phyloP scores from a whole-genome alignment of 2,329 filamentous ascomycete genomes.

The Ophiostoma sp. region DNA sequence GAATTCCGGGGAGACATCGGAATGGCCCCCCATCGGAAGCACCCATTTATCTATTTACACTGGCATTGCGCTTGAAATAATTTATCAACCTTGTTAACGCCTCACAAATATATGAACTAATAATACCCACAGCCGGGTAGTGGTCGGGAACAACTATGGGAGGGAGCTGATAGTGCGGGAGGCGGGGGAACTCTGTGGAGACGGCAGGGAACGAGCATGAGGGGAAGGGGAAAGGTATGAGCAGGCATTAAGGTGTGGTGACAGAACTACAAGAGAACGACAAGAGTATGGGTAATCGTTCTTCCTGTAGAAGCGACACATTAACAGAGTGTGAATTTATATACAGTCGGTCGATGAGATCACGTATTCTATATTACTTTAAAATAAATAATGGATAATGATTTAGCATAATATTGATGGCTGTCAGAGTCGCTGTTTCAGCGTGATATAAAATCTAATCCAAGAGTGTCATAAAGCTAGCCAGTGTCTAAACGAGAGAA shows the following conservation, averaged over 20 bases:
- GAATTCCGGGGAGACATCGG: constrained; percentile 4
- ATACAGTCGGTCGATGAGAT: too few relatives aligned
- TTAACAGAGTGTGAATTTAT: too few relatives aligned
- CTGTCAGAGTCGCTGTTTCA: neutral
- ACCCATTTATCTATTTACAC: neutral
- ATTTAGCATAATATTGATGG: neutral
- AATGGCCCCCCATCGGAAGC: constrained; percentile 1
- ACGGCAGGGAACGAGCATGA: neutral
- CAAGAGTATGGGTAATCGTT: neutral
- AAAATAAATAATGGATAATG: neutral
- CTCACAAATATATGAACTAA: neutral
- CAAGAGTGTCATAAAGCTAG: neutral
- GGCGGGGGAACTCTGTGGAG: constrained; percentile 21
- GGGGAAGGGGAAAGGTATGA: neutral
- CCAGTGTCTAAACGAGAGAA: neutral
- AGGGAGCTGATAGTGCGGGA: constrained; percentile 14
- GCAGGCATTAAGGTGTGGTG: neutral
- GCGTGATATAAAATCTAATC: neutral
- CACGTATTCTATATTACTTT: too few relatives aligned
- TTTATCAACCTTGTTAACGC: neutral
- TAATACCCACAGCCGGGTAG: constrained; percentile 16
- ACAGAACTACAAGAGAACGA: neutral
- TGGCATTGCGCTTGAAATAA: neutral
- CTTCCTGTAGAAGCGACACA: too few relatives aligned
- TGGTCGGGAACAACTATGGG: constrained; percentile 17